A percentile compares a stretch with the other conserved stretches of the same genome.
phyloP scores from a whole-genome alignment of 768 basidiomycete species.

The Phylloporus sp. region DNA sequence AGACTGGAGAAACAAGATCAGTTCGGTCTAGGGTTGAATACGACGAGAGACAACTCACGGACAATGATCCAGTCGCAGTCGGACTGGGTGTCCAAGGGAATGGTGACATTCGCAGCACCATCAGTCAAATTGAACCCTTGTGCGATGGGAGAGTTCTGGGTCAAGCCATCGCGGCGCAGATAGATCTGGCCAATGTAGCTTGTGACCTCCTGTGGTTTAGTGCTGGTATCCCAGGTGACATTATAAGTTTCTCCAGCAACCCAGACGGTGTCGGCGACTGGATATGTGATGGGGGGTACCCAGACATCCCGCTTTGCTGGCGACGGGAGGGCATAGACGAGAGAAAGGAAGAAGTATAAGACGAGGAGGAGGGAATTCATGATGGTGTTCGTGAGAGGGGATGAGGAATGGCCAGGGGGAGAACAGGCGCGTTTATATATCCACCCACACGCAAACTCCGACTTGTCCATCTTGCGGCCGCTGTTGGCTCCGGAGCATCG shows the following conservation, averaged over 20 bases:
- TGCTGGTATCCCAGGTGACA: slow-evolving; percentile 46
- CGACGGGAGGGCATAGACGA: slow-evolving; percentile 32
- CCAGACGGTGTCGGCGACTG: slow-evolving; percentile 38
- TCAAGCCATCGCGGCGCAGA: slow-evolving; percentile 35
- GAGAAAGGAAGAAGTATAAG: slow-evolving; percentile 20
- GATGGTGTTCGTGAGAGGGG: slow-evolving; percentile 17
- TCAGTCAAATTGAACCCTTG: slow-evolving; percentile 34
- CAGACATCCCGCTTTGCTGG: slow-evolving; percentile 42
- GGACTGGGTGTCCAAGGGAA: slow-evolving; percentile 36
- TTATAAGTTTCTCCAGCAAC: slow-evolving; percentile 34
- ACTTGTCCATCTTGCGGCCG: background rate
- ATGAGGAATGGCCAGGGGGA: background rate
- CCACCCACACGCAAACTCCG: slow-evolving; percentile 1
- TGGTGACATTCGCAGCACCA: slow-evolving; percentile 36
- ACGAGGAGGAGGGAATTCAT: slow-evolving; percentile 17
- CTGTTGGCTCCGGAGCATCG: slow-evolving; percentile 15
- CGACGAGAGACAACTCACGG: slow-evolving; percentile 32
- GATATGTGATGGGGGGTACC: slow-evolving; percentile 40
- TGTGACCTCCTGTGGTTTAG: slow-evolving; percentile 44
- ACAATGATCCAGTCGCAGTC: slow-evolving; percentile 42
- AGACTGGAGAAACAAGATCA: slow-evolving; percentile 34
- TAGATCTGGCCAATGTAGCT: slow-evolving; percentile 42
- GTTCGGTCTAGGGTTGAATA: background rate
- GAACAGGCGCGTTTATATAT: slow-evolving; percentile 15
- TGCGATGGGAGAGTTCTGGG: slow-evolving; percentile 35